Percentiles rank a stretch among this genome's conserved stretches.
Evolutionary conservation across 306 rosid species (phyloP).

Genomic region (Styphnolobium japonicum): DNA sequence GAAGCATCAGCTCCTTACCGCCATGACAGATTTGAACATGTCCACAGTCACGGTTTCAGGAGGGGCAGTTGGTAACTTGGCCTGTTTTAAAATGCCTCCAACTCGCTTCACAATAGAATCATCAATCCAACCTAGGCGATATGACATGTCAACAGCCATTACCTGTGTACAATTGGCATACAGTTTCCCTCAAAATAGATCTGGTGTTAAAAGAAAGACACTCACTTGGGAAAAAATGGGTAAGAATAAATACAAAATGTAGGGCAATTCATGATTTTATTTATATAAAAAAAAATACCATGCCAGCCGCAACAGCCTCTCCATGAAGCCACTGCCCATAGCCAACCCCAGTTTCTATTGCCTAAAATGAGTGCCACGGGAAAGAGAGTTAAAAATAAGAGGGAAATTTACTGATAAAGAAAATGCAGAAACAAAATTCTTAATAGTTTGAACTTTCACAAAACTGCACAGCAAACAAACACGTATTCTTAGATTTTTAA

Average conservation of each 20-base stretch:
- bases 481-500: neutral
- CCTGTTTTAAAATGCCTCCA: conserved; percentile 55
- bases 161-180: conserved; percentile 53
- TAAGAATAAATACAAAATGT: conserved; percentile 5
- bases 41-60: conserved; percentile 75
- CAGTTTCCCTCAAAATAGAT: conserved; percentile 23
- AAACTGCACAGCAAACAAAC: neutral
- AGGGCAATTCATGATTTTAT: neutral
- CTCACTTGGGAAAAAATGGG: neutral
- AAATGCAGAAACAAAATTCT: neutral
- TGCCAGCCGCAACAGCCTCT: conserved; percentile 98
- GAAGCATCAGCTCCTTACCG: conserved; percentile 51
- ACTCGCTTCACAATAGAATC: conserved; percentile 81
- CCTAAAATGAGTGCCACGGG: conserved; percentile 47
- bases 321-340: conserved; percentile 98
- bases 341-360: conserved; percentile 86
- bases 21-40: conserved; percentile 89
- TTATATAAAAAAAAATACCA: conserved; percentile 38
- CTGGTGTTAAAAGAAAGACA: neutral
- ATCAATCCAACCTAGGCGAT: conserved; percentile 95
- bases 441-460: conserved; percentile 11
- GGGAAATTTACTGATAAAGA: neutral
- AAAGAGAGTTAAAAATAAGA: conserved; percentile 18
- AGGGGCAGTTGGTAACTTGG: conserved; percentile 71
- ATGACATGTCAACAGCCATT: conserved; percentile 95